phyloP scores from a whole-genome alignment of 2,329 filamentous ascomycete genomes.

The Diaporthe ilicicola region DNA sequence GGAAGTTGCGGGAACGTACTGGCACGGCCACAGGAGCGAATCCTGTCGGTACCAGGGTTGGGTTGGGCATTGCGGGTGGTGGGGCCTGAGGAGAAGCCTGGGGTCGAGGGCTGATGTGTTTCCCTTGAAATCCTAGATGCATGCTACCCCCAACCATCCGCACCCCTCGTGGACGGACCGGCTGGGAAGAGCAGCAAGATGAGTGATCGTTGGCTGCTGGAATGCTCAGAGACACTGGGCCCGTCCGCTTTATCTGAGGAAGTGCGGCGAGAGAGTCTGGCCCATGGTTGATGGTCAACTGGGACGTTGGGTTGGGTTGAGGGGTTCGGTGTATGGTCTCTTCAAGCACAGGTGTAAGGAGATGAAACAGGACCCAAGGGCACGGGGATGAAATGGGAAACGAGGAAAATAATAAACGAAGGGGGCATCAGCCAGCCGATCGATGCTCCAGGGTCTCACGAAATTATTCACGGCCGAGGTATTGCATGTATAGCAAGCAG shows the following conservation, averaged over 20 bases:
- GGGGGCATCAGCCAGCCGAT: constrained; percentile 1
- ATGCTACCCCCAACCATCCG: too few species aligned
- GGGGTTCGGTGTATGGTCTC: neutral
- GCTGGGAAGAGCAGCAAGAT: neutral
- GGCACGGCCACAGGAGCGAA: constrained; percentile 48
- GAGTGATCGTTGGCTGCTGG: neutral
- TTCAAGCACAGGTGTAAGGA: neutral
- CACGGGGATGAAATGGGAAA: neutral
- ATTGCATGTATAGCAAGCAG: constrained; percentile 27
- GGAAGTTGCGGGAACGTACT: constrained; percentile 80
- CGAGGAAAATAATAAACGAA: constrained; percentile 15
- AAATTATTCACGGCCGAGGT: constrained; percentile 15
- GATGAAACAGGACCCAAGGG: neutral
- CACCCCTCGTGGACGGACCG: neutral
- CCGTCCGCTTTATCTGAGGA: neutral
- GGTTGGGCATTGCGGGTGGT: constrained; percentile 30
- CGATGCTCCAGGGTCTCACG: constrained; percentile 24
- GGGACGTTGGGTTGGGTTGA: too few species aligned
- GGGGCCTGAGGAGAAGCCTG: constrained; percentile 15
- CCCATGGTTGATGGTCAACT: neutral
- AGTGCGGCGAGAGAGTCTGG: neutral
- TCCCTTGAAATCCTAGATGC: neutral
- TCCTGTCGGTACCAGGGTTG: constrained; percentile 30
- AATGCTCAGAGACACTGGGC: neutral
- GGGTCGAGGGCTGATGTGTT: neutral